Conservation (phyloP, 495 filamentous ascomycete genomes). For the Talaromyces borbonicus region DNA sequence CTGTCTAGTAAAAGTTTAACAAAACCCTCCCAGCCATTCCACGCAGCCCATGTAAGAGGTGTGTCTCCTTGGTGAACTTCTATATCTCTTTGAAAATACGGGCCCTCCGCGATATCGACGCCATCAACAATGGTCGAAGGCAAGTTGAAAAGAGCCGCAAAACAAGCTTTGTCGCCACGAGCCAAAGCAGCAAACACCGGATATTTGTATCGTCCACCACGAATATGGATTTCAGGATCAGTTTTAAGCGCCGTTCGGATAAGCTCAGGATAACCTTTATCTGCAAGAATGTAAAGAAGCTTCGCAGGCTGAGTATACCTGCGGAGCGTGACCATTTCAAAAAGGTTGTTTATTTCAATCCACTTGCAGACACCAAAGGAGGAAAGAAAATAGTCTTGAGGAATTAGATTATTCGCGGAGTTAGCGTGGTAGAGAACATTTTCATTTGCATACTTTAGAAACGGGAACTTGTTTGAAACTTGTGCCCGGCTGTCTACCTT, state of each 20-base stretch:
- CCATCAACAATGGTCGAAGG: too few relatives aligned
- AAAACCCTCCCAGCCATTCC: slow-evolving; percentile 6
- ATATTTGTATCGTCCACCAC: background rate
- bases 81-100: too few relatives aligned
- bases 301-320: too few relatives aligned
- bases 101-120: too few relatives aligned
- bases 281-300: background rate
- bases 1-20: too few relatives aligned
- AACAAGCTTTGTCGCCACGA: too few relatives aligned
- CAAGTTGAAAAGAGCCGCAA: too few relatives aligned
- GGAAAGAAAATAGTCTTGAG: background rate
- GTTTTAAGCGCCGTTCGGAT: background rate
- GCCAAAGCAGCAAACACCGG: background rate
- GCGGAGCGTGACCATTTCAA: too few relatives aligned
- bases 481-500: too few relatives aligned
- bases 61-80: background rate
- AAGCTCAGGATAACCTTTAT: background rate
- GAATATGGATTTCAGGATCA: background rate
- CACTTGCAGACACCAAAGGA: background rate
- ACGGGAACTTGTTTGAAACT: background rate
- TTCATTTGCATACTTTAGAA: background rate
- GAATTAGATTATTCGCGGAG: background rate
- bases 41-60: background rate
- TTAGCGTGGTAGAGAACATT: background rate
- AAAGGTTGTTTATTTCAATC: background rate